Conservation (phyloP, 768 basidiomycete species). For the Boletus sensibilis region DNA sequence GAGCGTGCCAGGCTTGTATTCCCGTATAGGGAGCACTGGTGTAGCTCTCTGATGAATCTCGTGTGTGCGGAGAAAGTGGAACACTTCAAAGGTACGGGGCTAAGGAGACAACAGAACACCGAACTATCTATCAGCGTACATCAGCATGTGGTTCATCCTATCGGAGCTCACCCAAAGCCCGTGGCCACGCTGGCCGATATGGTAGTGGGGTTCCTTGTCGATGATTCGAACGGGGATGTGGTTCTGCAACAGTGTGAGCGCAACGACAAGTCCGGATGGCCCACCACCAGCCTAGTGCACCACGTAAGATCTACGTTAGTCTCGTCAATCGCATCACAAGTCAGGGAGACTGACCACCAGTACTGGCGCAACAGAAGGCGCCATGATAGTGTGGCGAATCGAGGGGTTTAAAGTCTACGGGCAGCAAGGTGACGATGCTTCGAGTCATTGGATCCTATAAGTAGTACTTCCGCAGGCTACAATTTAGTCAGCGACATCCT, state of each 20-base stretch:
- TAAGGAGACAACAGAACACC: background rate
- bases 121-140: background rate
- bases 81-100: slow-evolving; percentile 43
- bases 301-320: background rate
- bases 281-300: slow-evolving; percentile 27
- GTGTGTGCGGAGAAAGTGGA: slow-evolving; percentile 39
- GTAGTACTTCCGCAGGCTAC: background rate
- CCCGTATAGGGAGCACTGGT: slow-evolving; percentile 28
- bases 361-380: slow-evolving; percentile 12
- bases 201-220: slow-evolving; percentile 41
- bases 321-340: background rate
- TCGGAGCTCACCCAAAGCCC: slow-evolving; percentile 37
- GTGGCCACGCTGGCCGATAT: slow-evolving; percentile 38
- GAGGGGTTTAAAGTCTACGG: background rate
- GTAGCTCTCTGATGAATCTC: slow-evolving; percentile 37
- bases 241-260: slow-evolving; percentile 39
- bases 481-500: background rate
- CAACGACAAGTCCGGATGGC: slow-evolving; percentile 32
- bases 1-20: slow-evolving; percentile 32
- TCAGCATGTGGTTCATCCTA: background rate
- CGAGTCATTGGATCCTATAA: background rate
- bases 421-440: background rate
- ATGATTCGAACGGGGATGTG: slow-evolving; percentile 51
- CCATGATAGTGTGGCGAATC: slow-evolving; percentile 3
- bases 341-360: slow-evolving; percentile 17